Conservation (phyloP, 768 basidiomycete species). For the Kwoniella heveanensis region DNA sequence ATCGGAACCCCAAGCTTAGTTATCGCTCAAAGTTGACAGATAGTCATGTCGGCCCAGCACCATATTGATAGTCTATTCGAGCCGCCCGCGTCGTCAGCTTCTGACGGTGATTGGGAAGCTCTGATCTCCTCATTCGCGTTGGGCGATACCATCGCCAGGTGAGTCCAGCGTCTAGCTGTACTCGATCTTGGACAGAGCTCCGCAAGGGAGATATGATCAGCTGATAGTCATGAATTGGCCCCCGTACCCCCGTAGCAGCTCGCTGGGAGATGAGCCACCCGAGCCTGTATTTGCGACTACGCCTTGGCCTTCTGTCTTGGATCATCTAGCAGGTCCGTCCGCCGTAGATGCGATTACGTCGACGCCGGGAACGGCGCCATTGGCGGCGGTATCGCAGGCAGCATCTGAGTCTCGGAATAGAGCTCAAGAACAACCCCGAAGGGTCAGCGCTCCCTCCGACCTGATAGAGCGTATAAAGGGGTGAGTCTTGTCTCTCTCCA, state of each 20-base stretch:
- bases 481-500: not conserved
- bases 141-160: not conserved
- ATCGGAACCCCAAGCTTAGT: too few relatives aligned
- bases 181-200: not conserved
- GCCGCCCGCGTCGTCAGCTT: not conserved
- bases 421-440: not conserved
- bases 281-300: conserved; percentile 6
- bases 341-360: too few relatives aligned
- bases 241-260: too few relatives aligned
- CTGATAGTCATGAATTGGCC: too few relatives aligned
- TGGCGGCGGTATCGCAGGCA: not conserved
- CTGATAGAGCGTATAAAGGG: conserved; percentile 14
- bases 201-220: too few relatives aligned
- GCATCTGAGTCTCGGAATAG: not conserved
- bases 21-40: too few relatives aligned
- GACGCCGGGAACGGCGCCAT: too few relatives aligned
- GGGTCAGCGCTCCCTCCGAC: not conserved
- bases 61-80: conserved; percentile 14
- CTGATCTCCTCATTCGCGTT: not conserved
- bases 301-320: conserved; percentile 13
- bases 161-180: not conserved
- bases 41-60: conserved; percentile 11
- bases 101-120: conserved; percentile 17
- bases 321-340: conserved; percentile 5
- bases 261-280: not conserved